A percentile compares a stretch with the other conserved stretches of the same genome.
Conservation (phyloP, 768 basidiomycete genomes). For the Boletus coccyginus region DNA sequence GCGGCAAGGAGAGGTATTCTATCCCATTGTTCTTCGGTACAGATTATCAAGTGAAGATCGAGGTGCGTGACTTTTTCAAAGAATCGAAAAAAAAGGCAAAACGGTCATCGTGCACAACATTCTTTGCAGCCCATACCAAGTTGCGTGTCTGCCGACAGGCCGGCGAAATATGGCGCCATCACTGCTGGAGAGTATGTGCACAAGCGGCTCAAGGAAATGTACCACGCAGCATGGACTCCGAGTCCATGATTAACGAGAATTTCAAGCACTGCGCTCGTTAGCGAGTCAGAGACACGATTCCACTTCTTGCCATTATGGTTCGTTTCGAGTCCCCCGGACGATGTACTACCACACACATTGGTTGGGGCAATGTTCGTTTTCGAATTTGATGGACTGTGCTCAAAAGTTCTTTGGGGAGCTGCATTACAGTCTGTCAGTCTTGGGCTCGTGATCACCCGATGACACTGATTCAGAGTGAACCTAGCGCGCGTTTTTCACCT, state of each 20-base stretch:
- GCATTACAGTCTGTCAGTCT: too few relatives aligned
- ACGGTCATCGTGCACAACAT: not conserved
- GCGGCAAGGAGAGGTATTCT: conserved; percentile 70
- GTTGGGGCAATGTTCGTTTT: too few relatives aligned
- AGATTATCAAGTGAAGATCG: conserved; percentile 78
- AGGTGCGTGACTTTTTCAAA: conserved; percentile 43
- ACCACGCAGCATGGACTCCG: conserved; percentile 9
- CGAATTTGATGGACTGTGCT: not conserved
- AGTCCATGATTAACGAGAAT: not conserved
- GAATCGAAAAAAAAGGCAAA: not conserved
- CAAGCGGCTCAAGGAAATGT: conserved; percentile 56
- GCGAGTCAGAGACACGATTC: too few relatives aligned
- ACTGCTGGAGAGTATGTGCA: conserved; percentile 85
- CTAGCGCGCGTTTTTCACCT: too few relatives aligned
- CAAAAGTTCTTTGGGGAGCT: too few relatives aligned
- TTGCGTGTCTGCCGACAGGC: conserved; percentile 51
- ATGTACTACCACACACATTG: too few relatives aligned
- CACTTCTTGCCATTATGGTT: too few relatives aligned
- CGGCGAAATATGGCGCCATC: conserved; percentile 66
- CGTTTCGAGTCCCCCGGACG: too few relatives aligned
- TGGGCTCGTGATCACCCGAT: too few relatives aligned
- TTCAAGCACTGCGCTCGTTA: too few relatives aligned
- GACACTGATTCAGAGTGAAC: too few relatives aligned
- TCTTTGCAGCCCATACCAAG: conserved; percentile 39
- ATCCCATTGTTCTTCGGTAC: conserved; percentile 91